Evolutionary conservation across 2,329 filamentous ascomycete species (phyloP).

Genomic region (Curvularia sp.): DNA sequence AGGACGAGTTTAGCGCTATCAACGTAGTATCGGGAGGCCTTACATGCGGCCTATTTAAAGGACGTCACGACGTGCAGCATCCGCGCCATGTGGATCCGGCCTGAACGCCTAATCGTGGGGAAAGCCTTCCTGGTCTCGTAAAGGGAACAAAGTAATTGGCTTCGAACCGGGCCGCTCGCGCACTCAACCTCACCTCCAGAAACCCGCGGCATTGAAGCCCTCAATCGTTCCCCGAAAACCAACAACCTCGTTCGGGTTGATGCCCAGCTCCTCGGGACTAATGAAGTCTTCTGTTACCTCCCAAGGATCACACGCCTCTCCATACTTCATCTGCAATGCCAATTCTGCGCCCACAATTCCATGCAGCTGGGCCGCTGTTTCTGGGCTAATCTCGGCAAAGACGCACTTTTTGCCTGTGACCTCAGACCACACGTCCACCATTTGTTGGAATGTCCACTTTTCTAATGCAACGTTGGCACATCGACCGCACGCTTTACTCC

Average conservation of each 20-base stretch:
- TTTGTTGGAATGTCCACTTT: slow-evolving; percentile 36
- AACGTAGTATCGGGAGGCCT: slow-evolving; percentile 6
- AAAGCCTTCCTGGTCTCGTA: neutral
- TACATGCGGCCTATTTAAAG: neutral
- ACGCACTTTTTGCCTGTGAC: slow-evolving; percentile 40
- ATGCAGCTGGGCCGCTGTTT: slow-evolving; percentile 25
- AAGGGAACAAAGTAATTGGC: neutral
- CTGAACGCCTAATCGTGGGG: slow-evolving; percentile 28
- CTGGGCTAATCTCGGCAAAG: slow-evolving; percentile 29
- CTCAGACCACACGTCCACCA: slow-evolving; percentile 37
- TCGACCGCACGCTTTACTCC: slow-evolving; percentile 29
- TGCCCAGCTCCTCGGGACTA: slow-evolving; percentile 33
- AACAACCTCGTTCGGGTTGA: slow-evolving; percentile 34
- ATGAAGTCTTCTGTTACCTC: slow-evolving; percentile 33
- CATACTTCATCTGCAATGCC: slow-evolving; percentile 37
- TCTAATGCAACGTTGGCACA: slow-evolving; percentile 39
- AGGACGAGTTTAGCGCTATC: neutral
- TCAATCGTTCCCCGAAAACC: slow-evolving; percentile 34
- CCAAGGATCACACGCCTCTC: slow-evolving; percentile 39
- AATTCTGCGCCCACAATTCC: slow-evolving; percentile 36
- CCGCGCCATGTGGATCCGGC: neutral
- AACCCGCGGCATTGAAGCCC: slow-evolving; percentile 13
- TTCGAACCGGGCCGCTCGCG: neutral
- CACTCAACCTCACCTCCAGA: slow-evolving; percentile 6
- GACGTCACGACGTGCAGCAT: neutral